phyloP scores from a whole-genome alignment of 1,139 yeast species.

The Suhomyces guaymorum region DNA sequence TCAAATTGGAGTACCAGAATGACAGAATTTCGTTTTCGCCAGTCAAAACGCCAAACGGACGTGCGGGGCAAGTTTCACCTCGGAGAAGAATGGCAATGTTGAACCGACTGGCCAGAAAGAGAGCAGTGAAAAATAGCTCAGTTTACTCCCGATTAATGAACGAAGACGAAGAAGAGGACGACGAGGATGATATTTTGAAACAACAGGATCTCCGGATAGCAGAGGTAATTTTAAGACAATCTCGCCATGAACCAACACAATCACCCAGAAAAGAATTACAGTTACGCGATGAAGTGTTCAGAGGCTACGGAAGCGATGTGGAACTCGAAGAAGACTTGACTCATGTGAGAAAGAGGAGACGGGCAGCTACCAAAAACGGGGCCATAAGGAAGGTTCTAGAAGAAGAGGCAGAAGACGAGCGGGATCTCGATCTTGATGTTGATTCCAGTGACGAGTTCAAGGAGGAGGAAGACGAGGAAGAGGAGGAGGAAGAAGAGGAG shows the following conservation, averaged over 20 bases:
- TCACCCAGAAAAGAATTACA: no score
- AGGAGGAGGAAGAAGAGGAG: conserved; percentile 9
- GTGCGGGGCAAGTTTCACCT: conserved; percentile 51
- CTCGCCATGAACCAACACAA: no score
- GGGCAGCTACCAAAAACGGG: conserved; percentile 2
- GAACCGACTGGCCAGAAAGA: conserved; percentile 52
- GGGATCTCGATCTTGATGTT: conserved; percentile 2
- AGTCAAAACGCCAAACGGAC: conserved; percentile 41
- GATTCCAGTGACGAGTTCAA: conserved; percentile 8
- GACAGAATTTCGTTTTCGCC: conserved; percentile 26
- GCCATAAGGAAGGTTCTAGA: conserved; percentile 1
- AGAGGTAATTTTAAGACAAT: conserved; percentile 37
- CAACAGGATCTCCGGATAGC: conserved; percentile 49
- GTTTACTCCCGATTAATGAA: conserved; percentile 35
- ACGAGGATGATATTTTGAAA: conserved; percentile 28
- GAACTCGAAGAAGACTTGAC: conserved; percentile 32
- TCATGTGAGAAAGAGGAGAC: conserved; percentile 4
- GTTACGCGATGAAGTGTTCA: conserved; percentile 14
- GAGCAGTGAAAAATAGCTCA: conserved; percentile 38
- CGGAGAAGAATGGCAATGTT: conserved; percentile 42
- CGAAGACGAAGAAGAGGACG: conserved; percentile 37
- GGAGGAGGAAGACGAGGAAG: conserved; percentile 12
- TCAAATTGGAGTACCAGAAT: conserved; percentile 13
- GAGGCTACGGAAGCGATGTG: conserved; percentile 32
- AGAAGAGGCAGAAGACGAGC: conserved; percentile 7